A percentile compares a stretch with the other conserved stretches of the same genome.
Conservation (phyloP, 2,329 filamentous ascomycete species). For the Aspergillus sp. region DNA sequence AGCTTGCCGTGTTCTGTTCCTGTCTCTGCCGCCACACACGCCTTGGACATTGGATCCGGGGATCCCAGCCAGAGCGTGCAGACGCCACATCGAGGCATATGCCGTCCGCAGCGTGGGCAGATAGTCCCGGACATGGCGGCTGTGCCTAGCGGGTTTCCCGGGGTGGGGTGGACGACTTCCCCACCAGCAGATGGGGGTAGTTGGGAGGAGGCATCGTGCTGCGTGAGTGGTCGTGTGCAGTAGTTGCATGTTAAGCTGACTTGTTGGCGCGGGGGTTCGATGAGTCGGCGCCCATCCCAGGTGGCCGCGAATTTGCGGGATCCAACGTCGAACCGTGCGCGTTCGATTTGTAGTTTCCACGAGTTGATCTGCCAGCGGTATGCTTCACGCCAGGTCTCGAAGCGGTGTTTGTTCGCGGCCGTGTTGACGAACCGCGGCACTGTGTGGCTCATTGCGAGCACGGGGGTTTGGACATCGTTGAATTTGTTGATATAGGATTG, state of each 20-base stretch:
- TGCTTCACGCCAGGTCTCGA: slow-evolving; percentile 60
- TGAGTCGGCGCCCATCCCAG: slow-evolving; percentile 49
- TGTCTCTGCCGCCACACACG: slow-evolving; percentile 35
- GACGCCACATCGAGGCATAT: slow-evolving; percentile 63
- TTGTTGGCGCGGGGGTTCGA: slow-evolving; percentile 53
- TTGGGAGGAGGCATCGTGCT: slow-evolving; percentile 39
- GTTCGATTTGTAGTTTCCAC: slow-evolving; percentile 61
- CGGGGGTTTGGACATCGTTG: slow-evolving; percentile 62
- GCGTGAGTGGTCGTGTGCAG: slow-evolving; percentile 58
- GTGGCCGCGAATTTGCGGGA: slow-evolving; percentile 55
- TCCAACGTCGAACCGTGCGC: slow-evolving; percentile 60
- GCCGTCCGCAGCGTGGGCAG: slow-evolving; percentile 61
- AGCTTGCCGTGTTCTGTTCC: slow-evolving; percentile 25
- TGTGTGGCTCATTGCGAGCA: slow-evolving; percentile 59
- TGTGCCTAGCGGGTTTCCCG: slow-evolving; percentile 37
- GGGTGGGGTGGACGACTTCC: slow-evolving; percentile 37
- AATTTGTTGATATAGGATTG: slow-evolving; percentile 60
- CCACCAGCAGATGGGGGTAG: slow-evolving; percentile 24
- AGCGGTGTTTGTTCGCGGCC: slow-evolving; percentile 51
- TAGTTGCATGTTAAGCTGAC: slow-evolving; percentile 61
- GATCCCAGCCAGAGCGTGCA: slow-evolving; percentile 63
- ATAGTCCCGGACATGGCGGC: slow-evolving; percentile 50
- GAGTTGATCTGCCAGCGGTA: slow-evolving; percentile 62
- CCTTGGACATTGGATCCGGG: slow-evolving; percentile 53
- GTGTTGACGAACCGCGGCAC: slow-evolving; percentile 61